Conservation (phyloP, 1,139 yeast species). For the Pneumocystis carinii region DNA sequence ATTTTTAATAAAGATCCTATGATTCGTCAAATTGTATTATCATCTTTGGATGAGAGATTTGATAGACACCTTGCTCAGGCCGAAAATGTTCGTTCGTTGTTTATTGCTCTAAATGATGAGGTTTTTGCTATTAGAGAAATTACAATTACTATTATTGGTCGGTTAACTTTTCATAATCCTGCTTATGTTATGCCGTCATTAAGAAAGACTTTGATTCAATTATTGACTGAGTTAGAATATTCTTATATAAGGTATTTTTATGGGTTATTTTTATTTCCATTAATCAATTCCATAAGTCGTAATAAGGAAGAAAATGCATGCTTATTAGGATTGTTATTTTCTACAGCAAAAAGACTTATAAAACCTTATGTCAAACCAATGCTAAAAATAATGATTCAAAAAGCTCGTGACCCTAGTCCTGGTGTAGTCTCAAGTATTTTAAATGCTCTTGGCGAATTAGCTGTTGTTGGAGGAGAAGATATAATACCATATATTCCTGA, state of each 20-base stretch:
- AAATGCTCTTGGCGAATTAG: constrained; percentile 75
- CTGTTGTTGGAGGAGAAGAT: constrained; percentile 80
- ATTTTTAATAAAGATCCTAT: constrained; percentile 34
- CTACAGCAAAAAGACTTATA: constrained; percentile 64
- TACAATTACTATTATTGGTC: constrained; percentile 68
- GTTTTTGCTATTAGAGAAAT: constrained; percentile 66
- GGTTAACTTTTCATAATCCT: constrained; percentile 75
- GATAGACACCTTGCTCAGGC: constrained; percentile 93
- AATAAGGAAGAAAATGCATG: constrained; percentile 81
- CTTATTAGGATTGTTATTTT: constrained; percentile 55
- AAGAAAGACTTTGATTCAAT: constrained; percentile 70
- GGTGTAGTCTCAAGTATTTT: constrained; percentile 59
- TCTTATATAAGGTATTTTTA: constrained; percentile 33
- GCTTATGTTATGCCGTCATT: constrained; percentile 91
- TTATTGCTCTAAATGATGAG: constrained; percentile 87
- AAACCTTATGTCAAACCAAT: constrained; percentile 85
- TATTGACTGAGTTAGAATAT: constrained; percentile 70
- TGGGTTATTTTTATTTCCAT: not conserved
- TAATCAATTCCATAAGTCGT: constrained; percentile 28
- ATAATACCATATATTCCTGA: constrained; percentile 56
- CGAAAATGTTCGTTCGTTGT: constrained; percentile 66
- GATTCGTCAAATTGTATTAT: constrained; percentile 64
- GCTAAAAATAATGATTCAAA: constrained; percentile 64
- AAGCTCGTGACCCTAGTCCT: constrained; percentile 48
- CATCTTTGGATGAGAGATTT: constrained; percentile 55